Evolutionary conservation across 2,329 filamentous ascomycete species (phyloP).

Genomic region (Teratosphaeria gauchensis): DNA sequence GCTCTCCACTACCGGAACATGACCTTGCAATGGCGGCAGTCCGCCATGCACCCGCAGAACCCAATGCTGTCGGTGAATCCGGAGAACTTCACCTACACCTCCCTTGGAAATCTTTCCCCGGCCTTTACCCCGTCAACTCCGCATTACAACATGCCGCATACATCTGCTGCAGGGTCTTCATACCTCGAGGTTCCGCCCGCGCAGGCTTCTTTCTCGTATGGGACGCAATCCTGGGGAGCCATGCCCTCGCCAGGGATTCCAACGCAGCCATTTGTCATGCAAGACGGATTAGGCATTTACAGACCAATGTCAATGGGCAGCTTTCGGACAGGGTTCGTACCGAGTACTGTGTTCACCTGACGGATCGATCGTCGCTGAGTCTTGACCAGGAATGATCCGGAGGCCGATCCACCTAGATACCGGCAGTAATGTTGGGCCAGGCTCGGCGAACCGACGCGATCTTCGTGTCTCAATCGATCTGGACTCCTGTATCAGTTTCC

Average conservation of each 20-base stretch:
- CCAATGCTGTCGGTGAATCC: slow-evolving; percentile 12
- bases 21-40: slow-evolving; percentile 11
- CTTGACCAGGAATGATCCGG: slow-evolving; percentile 17
- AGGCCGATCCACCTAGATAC: slow-evolving; percentile 1
- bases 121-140: slow-evolving; percentile 40
- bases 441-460: neutral
- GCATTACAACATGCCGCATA: slow-evolving; percentile 26
- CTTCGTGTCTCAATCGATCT: neutral
- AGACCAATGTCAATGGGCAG: slow-evolving; percentile 10
- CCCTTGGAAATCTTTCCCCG: slow-evolving; percentile 38
- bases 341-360: slow-evolving; percentile 26
- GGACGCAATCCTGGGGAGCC: slow-evolving; percentile 23
- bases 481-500: neutral
- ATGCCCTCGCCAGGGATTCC: slow-evolving; percentile 26
- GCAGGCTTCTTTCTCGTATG: slow-evolving; percentile 20
- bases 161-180: slow-evolving; percentile 20
- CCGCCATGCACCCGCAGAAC: slow-evolving; percentile 4
- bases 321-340: slow-evolving; percentile 27
- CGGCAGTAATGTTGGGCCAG: neutral
- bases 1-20: slow-evolving; percentile 32
- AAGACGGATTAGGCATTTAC: slow-evolving; percentile 30
- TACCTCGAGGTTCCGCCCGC: slow-evolving; percentile 36
- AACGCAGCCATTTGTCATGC: slow-evolving; percentile 24
- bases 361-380: slow-evolving; percentile 14
- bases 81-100: slow-evolving; percentile 18